A percentile compares a stretch with the other conserved stretches of the same genome.
Conservation (phyloP, 2,329 filamentous ascomycete genomes). For the Aspergillus floridensis region DNA sequence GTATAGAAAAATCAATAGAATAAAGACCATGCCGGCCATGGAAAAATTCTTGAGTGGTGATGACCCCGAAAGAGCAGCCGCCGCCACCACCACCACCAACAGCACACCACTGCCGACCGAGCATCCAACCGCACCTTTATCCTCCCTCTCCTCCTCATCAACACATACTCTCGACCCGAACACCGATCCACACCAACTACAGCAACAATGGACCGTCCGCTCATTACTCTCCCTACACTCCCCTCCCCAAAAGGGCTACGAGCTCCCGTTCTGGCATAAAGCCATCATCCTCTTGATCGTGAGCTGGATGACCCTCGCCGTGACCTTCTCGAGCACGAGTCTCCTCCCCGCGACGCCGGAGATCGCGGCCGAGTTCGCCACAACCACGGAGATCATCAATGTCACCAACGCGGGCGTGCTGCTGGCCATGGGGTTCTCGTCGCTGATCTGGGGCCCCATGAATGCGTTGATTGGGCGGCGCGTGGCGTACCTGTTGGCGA, state of each 20-base stretch:
- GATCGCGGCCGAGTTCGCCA: conserved; percentile 40
- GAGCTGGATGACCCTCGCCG: conserved; percentile 43
- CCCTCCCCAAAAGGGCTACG: conserved; percentile 18
- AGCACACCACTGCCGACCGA: too few relatives aligned
- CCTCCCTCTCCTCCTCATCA: not conserved
- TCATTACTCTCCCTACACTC: not conserved
- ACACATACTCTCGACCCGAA: not conserved
- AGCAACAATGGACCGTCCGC: not conserved
- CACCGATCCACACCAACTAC: not conserved
- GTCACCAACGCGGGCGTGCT: conserved; percentile 39
- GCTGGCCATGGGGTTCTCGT: conserved; percentile 40
- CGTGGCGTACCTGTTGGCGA: conserved; percentile 34
- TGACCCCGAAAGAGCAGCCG: conserved; percentile 16
- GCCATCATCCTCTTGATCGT: conserved; percentile 41
- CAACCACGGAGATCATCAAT: conserved; percentile 35
- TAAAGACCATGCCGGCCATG: conserved; percentile 11
- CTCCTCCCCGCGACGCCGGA: conserved; percentile 41
- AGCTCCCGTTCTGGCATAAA: conserved; percentile 39
- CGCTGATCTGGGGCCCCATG: conserved; percentile 37
- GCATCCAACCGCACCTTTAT: not conserved
- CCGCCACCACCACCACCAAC: not conserved
- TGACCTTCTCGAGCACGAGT: conserved; percentile 45
- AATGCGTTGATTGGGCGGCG: conserved; percentile 30
- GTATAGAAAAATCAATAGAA: not conserved
- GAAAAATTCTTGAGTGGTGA: not conserved